phyloP scores from a whole-genome alignment of 1,284 basidiomycete species.

The Xerocomus amazonicus region DNA sequence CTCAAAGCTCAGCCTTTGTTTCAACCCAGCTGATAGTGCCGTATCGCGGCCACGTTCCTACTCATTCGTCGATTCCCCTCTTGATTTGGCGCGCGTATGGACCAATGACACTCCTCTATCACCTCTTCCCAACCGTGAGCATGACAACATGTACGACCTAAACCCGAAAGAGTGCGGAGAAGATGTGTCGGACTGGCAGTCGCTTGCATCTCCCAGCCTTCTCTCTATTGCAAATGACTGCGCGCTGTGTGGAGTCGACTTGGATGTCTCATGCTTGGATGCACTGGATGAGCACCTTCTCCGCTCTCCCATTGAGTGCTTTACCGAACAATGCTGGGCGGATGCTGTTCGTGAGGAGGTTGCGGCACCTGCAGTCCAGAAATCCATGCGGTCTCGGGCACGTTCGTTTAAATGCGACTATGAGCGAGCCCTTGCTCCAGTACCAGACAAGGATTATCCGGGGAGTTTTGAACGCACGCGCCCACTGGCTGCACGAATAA shows the following conservation, averaged over 20 bases:
- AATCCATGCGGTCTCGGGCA: constrained; percentile 3
- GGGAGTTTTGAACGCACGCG: constrained; percentile 12
- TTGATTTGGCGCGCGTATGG: constrained; percentile 21
- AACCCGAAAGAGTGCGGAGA: constrained; percentile 4
- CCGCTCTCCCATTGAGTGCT: constrained; percentile 27
- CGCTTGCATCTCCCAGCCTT: constrained; percentile 6
- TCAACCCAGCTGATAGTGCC: constrained; percentile 16
- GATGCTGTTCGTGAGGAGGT: constrained; percentile 25
- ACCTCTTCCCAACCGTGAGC: constrained; percentile 7
- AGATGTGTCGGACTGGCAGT: constrained; percentile 2
- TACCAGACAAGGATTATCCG: constrained; percentile 8
- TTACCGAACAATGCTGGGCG: constrained; percentile 30
- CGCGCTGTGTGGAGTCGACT: constrained; percentile 26
- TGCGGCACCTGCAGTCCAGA: neutral
- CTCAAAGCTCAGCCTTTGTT: constrained; percentile 24
- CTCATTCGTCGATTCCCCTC: constrained; percentile 17
- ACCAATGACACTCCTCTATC: constrained; percentile 23
- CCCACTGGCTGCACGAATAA: constrained; percentile 17
- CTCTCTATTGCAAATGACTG: constrained; percentile 22
- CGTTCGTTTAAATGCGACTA: constrained; percentile 19
- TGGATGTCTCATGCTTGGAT: constrained; percentile 28
- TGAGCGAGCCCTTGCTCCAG: neutral
- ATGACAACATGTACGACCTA: constrained; percentile 9
- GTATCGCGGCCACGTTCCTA: constrained; percentile 8
- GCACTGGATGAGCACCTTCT: constrained; percentile 30